These are phyloP conservation scores for Discostella pseudostelligera DNA, from an alignment of 108 stramenopile species.

Conservation along the genomic window DNA sequence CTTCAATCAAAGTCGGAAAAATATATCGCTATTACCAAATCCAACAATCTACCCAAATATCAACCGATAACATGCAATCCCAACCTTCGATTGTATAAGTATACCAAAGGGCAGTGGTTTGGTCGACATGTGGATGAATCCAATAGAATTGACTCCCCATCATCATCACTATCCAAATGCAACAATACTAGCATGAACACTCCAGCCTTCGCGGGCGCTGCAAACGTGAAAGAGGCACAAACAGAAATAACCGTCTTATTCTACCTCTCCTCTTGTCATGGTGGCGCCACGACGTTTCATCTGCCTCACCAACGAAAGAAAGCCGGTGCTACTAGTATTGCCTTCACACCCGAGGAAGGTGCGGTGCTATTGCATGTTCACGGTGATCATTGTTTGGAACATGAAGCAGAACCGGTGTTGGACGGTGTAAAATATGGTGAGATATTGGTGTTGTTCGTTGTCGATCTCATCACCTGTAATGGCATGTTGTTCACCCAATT, in stretches of 20 bases:
- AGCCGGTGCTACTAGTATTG: constrained; percentile 31
- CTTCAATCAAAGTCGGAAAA: constrained; percentile 28
- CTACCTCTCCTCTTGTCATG: constrained; percentile 70
- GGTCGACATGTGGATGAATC: constrained; percentile 85
- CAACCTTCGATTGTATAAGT: constrained; percentile 86
- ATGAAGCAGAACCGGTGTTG: constrained; percentile 83
- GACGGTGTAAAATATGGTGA: constrained; percentile 86
- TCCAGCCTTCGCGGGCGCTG: constrained; percentile 6
- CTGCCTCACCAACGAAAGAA: constrained; percentile 25
- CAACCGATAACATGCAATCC: constrained; percentile 75
- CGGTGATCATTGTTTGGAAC: constrained; percentile 83
- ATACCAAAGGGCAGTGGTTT: constrained; percentile 78
- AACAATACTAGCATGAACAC: constrained; percentile 1
- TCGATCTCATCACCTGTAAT: not conserved
- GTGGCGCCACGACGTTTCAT: constrained; percentile 81
- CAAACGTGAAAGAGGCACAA: constrained; percentile 24
- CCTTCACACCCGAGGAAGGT: constrained; percentile 68
- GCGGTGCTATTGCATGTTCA: constrained; percentile 83
- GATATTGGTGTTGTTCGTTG: constrained; percentile 39
- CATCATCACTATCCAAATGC: no score
- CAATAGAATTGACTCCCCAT: constrained; percentile 31
- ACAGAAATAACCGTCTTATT: constrained; percentile 87
- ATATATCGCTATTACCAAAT: constrained; percentile 21
- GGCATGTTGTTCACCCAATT: not conserved
- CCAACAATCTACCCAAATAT: constrained; percentile 33